Conservation (phyloP, 73 alveolate species). For the Urostyla sp. region DNA sequence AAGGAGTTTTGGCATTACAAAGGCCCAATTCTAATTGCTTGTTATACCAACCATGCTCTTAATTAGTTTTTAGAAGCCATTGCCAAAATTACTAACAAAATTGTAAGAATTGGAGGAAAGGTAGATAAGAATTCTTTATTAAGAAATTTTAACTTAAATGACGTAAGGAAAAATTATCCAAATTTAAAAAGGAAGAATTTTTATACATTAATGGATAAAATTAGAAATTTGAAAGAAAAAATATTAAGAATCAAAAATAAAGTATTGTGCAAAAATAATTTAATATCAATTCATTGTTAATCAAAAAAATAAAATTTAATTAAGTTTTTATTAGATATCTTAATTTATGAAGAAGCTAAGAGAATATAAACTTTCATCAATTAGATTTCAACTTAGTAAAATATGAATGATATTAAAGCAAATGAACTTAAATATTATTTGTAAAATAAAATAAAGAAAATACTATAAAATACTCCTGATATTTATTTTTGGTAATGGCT, state of each 20-base stretch:
- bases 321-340: too few relatives aligned
- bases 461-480: too few relatives aligned
- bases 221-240: background rate
- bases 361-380: too few relatives aligned
- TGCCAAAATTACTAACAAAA: slow-evolving; percentile 71
- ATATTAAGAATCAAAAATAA: background rate
- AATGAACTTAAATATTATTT: too few relatives aligned
- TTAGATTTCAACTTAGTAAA: too few relatives aligned
- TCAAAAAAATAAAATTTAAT: too few relatives aligned
- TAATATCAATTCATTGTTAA: too few relatives aligned
- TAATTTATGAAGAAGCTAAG: too few relatives aligned
- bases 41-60: slow-evolving; percentile 92
- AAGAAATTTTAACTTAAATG: background rate
- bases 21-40: slow-evolving; percentile 82
- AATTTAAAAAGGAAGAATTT: background rate
- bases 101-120: slow-evolving; percentile 89
- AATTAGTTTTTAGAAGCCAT: slow-evolving; percentile 85
- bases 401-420: too few relatives aligned
- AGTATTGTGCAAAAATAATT: background rate
- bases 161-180: too few relatives aligned
- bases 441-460: too few relatives aligned
- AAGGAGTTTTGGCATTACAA: slow-evolving; percentile 33
- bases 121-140: slow-evolving; percentile 27
- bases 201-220: background rate
- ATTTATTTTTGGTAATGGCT: too few relatives aligned